Evolutionary conservation across 179 eudicot species (phyloP), one percentile per base, ranked within the genome.

Genomic region (Gypsophila paniculata): DNA sequence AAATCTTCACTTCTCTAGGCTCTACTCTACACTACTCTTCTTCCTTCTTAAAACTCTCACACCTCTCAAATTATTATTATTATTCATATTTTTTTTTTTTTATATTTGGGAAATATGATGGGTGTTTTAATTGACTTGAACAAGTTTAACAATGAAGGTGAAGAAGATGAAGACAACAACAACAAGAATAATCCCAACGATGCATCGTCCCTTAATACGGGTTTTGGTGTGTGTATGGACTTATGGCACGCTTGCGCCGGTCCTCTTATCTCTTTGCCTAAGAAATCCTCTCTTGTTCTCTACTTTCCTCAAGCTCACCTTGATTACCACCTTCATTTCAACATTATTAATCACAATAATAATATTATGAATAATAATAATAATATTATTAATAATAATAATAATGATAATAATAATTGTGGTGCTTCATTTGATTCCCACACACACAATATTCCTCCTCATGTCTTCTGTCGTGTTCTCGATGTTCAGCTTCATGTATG

Each of bases 231-330:
- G 64, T 88, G 93, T 79, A 83, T 93, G 96, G 98, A 91, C 89
- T 88, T 90, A 1, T 91, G 96, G 99, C 99, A 92, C 77, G 99
- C 99, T 29, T 91, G 99, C 75, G 99, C 97, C 5, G 99, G 99
- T 8, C 97, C 99, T 9, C 59, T 87, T 36, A 85, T 84, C 34
- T 83, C 96, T 54, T 61, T 92, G 53, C 99, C 99, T 26, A 88
- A 84, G 81, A 94, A 86, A 69, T 93, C 96, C 5, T 86, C 84
- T 69, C 79, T 83, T 51, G 94, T 94, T 62, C 90, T 91, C 26
- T 94, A 94, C 82, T 80, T 88, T 17, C 97, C 96, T 21, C 98
- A 94, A 75, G 99, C 95, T 21, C 97, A 94, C 73, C 82, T 92
- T 77, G 96, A 94, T 58, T 86, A 78, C 21, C 76, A 71, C 0